Evolutionary conservation across 805 yeast genomes (phyloP), one percentile per base, ranked within the genome.

Genomic region (Geotrichum ghanense): DNA sequence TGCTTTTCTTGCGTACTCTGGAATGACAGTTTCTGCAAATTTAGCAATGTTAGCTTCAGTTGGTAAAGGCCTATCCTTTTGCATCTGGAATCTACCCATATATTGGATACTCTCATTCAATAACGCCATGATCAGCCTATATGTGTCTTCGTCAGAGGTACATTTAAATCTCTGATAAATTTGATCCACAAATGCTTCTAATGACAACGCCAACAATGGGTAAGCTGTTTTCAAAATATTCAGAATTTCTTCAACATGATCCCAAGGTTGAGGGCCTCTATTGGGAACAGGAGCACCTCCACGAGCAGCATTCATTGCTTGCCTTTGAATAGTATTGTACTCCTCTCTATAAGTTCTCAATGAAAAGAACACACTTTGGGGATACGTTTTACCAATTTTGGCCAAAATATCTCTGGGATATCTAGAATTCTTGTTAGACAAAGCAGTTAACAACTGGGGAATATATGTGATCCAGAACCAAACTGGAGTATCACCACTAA

Each of bases 401-500:
- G 88, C 83, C 60, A 92, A 72, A 41, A 92, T 83, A 56, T 81
- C 88, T 50, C 95, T 81, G 1, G 90, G 96, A 62, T 88, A 72
- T 47, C 78, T 75, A 0, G 97, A 97, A 61, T 92, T 97, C 55
- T 79, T 83, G 55, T 88, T 95, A 1, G 97, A 85, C 50, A 92
- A 70, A 0, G 95, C 81, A 0, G 96, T 82, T 54, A 92, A 70
- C 50, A 92, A 70, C 64, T 94, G 98, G 2, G 98, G 98, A 54
- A 92, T 88, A 58, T 83, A 92, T 0, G 97, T 87, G 41, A 92
- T 87, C 97, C 97, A 92, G 63, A 90, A 90, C 99, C 99, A 92
- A 2, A 90, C 95, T 3, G 99, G 98, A 39, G 87, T 87, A 53
- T 94, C 99, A 19, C 97, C 97, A 51, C 89, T 77, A 62, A 86